Conservation (phyloP, 106 monocot species). For the Dendrobium catenatum region DNA sequence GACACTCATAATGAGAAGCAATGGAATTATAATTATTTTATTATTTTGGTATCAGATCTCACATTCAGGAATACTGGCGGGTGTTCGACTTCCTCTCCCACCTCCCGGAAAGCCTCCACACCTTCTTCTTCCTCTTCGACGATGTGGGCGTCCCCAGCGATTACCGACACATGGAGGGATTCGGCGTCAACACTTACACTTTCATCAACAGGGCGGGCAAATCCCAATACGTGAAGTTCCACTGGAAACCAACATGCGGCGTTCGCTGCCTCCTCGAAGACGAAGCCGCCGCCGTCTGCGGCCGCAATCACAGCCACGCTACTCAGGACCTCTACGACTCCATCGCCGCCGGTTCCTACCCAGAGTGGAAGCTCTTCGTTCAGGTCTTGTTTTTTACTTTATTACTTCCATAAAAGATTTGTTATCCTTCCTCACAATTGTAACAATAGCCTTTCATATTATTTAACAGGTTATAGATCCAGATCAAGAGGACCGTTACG, state of each 20-base stretch:
- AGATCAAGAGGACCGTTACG: slow-evolving; percentile 54
- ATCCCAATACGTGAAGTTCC: slow-evolving; percentile 69
- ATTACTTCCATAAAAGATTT: no score
- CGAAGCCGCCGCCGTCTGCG: slow-evolving; percentile 50
- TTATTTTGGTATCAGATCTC: slow-evolving; percentile 21
- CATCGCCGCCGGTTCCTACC: slow-evolving; percentile 70
- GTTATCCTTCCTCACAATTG: no score
- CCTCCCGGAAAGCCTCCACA: slow-evolving; percentile 79
- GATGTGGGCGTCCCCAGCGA: slow-evolving; percentile 73
- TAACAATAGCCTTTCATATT: slow-evolving; percentile 1
- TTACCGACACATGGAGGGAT: slow-evolving; percentile 91
- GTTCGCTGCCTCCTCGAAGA: slow-evolving; percentile 57
- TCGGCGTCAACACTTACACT: slow-evolving; percentile 87
- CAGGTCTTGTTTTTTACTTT: slow-evolving; percentile 17
- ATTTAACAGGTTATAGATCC: slow-evolving; percentile 42
- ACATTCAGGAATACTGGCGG: slow-evolving; percentile 89
- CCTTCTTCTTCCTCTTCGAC: slow-evolving; percentile 94
- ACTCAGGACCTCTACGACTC: slow-evolving; percentile 89
- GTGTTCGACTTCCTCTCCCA: slow-evolving; percentile 81
- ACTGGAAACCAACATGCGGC: slow-evolving; percentile 84
- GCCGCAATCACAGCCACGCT: slow-evolving; percentile 78
- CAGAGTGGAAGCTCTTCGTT: slow-evolving; percentile 82
- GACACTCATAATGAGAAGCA: no score
- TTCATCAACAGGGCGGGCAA: slow-evolving; percentile 63
- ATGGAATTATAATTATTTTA: no score